These are phyloP conservation scores for Ophiostoma montium DNA, from an alignment of 2,329 filamentous ascomycete genomes.

Conservation along the genomic window DNA sequence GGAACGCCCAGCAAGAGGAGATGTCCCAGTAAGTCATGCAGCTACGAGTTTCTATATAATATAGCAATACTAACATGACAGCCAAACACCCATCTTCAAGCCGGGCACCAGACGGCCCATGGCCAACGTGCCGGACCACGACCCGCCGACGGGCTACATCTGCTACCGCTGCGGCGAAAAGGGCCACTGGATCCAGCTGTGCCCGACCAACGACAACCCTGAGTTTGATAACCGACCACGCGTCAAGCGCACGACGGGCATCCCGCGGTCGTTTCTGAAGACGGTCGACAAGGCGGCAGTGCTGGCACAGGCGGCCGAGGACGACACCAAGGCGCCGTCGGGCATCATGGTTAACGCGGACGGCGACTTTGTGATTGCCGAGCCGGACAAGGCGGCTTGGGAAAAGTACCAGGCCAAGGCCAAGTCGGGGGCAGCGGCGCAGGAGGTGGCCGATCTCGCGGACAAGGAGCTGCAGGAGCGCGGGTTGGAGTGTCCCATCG, in stretches of 20 bases:
- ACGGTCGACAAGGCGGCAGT: constrained; percentile 84
- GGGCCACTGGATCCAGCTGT: constrained; percentile 98
- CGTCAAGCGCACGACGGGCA: constrained; percentile 92
- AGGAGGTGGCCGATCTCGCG: constrained; percentile 61
- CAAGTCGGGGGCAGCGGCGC: constrained; percentile 69
- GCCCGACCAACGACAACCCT: constrained; percentile 95
- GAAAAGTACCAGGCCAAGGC: constrained; percentile 92
- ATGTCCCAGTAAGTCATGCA: constrained; percentile 57
- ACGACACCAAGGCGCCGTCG: constrained; percentile 66
- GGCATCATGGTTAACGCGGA: constrained; percentile 97
- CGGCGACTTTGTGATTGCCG: constrained; percentile 92
- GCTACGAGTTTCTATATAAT: neutral
- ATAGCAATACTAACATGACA: constrained; percentile 16
- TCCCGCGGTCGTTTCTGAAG: constrained; percentile 87
- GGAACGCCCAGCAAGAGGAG: constrained; percentile 85
- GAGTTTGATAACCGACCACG: constrained; percentile 87
- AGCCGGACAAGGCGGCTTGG: constrained; percentile 92
- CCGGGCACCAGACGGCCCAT: constrained; percentile 50
- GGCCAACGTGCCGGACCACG: constrained; percentile 74
- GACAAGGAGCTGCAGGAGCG: constrained; percentile 79
- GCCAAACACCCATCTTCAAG: constrained; percentile 49
- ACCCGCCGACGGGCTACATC: constrained; percentile 84
- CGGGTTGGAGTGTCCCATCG: constrained; percentile 85
- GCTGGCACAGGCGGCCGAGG: constrained; percentile 57
- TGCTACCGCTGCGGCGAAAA: constrained; percentile 95